A percentile compares a stretch with the other conserved stretches of the same genome.
Conservation (phyloP, 2,329 filamentous ascomycete genomes). For the Cladorrhinum sp. region DNA sequence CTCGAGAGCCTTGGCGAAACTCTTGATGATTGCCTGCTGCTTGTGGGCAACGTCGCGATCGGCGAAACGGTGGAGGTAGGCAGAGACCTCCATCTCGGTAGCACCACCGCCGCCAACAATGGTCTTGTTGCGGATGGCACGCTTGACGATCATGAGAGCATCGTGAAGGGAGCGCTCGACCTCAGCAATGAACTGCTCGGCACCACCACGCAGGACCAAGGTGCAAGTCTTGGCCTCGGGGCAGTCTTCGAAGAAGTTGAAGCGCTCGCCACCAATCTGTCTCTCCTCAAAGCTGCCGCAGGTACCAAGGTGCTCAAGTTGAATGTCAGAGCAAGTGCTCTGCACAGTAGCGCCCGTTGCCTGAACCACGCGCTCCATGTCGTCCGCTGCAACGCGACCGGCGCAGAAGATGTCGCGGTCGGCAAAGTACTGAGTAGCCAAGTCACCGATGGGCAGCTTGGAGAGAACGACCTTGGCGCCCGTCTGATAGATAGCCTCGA, state of each 20-base stretch:
- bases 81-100: conserved; percentile 93
- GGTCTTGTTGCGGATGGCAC: conserved; percentile 87
- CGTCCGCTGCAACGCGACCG: conserved; percentile 83
- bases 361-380: conserved; percentile 94
- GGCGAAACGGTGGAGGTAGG: conserved; percentile 87
- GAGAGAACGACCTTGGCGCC: conserved; percentile 96
- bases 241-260: conserved; percentile 98
- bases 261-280: conserved; percentile 94
- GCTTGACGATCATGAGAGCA: conserved; percentile 99
- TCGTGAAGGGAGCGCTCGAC: conserved; percentile 97
- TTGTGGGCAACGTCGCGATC: conserved; percentile 92
- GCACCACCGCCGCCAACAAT: conserved; percentile 96
- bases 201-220: conserved; percentile 87
- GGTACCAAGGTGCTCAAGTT: conserved; percentile 80
- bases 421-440: conserved; percentile 96
- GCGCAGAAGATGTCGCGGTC: conserved; percentile 98
- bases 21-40: conserved; percentile 96
- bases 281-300: conserved; percentile 91
- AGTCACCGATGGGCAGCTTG: conserved; percentile 94
- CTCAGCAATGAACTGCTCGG: conserved; percentile 98
- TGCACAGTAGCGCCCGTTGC: conserved; percentile 90
- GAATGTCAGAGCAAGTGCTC: conserved; percentile 95
- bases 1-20: conserved; percentile 94
- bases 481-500: conserved; percentile 89
- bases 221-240: conserved; percentile 96